A percentile compares a stretch with the other conserved stretches of the same genome.
Evolutionary conservation across 352 stramenopile genomes (phyloP).

Genomic region (Globisporangium spiculum): DNA sequence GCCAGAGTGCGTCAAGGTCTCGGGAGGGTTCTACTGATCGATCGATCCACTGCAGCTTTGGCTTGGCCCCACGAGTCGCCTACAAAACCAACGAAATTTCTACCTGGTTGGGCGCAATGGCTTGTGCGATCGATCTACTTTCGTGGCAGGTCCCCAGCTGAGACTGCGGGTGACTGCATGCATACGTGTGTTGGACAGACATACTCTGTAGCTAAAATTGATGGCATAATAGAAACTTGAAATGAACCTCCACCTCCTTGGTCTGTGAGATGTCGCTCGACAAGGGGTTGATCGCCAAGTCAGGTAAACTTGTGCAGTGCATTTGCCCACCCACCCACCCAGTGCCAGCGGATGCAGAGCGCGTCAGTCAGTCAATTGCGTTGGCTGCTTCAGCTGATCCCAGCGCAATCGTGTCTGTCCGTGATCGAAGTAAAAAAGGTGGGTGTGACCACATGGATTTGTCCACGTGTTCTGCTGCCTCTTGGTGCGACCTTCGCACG

Average conservation of each 20-base stretch:
- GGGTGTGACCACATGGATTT: not conserved
- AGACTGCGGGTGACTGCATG: not conserved
- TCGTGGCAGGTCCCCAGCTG: not conserved
- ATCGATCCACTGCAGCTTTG: conserved; percentile 1
- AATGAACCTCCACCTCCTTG: not conserved
- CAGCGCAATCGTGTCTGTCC: not conserved
- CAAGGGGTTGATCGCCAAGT: too few relatives aligned
- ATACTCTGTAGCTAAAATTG: not conserved
- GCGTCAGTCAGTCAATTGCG: not conserved
- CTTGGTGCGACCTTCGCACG: conserved; percentile 4
- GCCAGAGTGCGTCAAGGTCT: conserved; percentile 56
- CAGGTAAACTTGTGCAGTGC: too few relatives aligned
- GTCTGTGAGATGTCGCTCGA: not conserved
- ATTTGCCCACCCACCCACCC: too few relatives aligned
- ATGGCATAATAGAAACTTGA: conserved; percentile 4
- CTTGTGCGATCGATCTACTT: not conserved
- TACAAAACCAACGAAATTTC: not conserved
- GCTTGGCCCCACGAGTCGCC: not conserved
- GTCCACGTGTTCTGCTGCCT: not conserved
- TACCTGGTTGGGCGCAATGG: not conserved
- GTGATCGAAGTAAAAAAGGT: not conserved
- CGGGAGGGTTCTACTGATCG: conserved; percentile 52
- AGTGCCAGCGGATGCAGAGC: not conserved
- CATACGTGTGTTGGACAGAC: not conserved
- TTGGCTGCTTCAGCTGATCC: not conserved